Evolutionary conservation across 129 eudicot genomes (phyloP), one percentile per base, ranked within the genome.

Genomic region (Flaveria linearis): DNA sequence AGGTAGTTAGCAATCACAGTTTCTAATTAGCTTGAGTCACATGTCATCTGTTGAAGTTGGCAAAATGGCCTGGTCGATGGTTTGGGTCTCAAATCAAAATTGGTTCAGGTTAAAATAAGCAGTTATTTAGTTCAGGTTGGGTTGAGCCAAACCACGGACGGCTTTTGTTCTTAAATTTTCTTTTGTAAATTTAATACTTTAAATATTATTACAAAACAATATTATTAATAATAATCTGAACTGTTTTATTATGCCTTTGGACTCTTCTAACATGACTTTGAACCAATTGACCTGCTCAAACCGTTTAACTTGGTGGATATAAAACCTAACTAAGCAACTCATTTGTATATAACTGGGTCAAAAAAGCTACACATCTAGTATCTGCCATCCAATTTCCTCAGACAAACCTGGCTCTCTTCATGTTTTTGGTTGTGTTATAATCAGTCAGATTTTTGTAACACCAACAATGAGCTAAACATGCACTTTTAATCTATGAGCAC

Each of bases 1-100:
- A 83, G 96, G 94, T 88, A 36, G 41, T 36, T 36, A 36, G 7
- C 5, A 64, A 71, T 45, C 63, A 58, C 36, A 9, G 3, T 43
- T 55, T 67, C 2, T 68, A 42, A 17, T 15, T 20, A 41, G 58
- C 28, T 68, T 39, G 43, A 42, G 22, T 67, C 42, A 36, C 5
- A 52, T 42, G 9, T 52, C 71, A 11, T 67, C 23, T 64, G 33
- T 17, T 41, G 17, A 14, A 12, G 50, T 13, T 61, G 69, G 14
- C 25, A 16, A 30, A 64, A 18, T 57, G 28, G 64, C 41, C 41
- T 36, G 41, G 41, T 36, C 7, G 41, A 30, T 10, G 28, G 30
- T 28, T 64, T 36, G 69, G 13, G 22, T 3, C n/a, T 16, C 14
- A 64, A 64, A 22, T 64, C 47, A 64, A 64, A 64, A 66, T n/a